Conservation (phyloP, 148 eudicot species). For the Arctostaphylos glauca region DNA sequence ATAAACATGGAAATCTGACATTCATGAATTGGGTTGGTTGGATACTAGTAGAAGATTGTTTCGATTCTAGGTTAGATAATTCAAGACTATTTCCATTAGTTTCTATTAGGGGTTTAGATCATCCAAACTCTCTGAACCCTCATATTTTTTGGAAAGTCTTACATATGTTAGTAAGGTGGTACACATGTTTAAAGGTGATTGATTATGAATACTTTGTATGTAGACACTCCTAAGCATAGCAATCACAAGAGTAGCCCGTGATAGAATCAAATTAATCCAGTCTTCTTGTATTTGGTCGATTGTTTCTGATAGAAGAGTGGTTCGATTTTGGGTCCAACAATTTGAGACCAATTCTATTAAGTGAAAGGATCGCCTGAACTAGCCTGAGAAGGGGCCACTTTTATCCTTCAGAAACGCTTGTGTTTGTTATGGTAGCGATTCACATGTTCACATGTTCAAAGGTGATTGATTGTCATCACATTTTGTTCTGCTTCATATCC, state of each 20-base stretch:
- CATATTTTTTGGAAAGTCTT: too few species aligned
- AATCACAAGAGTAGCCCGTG: neutral
- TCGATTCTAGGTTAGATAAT: neutral
- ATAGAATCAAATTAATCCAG: neutral
- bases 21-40: neutral
- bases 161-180: too few species aligned
- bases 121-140: too few species aligned
- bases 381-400: neutral
- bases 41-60: neutral
- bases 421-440: too few species aligned
- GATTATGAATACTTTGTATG: neutral
- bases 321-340: neutral
- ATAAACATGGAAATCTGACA: too few species aligned
- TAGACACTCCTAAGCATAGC: neutral
- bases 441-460: too few species aligned
- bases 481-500: too few species aligned
- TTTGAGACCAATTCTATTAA: neutral
- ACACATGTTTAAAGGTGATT: too few species aligned
- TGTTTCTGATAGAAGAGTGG: neutral
- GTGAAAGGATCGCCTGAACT: neutral
- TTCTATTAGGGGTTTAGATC: too few species aligned
- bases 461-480: too few species aligned
- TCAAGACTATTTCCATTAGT: too few species aligned
- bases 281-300: neutral
- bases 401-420: too few species aligned